Evolutionary conservation across 257 asterid genomes (phyloP).

Genomic region (Solanum corneliomulleri): DNA sequence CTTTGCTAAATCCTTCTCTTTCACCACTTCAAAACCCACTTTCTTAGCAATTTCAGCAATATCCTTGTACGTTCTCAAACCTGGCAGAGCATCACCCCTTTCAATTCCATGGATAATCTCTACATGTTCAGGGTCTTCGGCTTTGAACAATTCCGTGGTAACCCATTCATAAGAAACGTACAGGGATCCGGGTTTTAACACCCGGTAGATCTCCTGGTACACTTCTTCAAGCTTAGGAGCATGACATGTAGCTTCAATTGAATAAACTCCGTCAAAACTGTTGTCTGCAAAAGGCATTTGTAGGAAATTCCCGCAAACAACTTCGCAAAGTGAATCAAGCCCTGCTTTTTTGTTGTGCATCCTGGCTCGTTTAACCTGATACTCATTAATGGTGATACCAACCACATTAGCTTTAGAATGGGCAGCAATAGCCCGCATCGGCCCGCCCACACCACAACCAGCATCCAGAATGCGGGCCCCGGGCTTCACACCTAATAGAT

Average conservation of each 20-base stretch:
- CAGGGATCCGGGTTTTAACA: conserved; percentile 48
- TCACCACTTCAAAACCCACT: conserved; percentile 58
- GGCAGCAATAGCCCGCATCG: conserved; percentile 81
- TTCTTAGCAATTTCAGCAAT: conserved; percentile 40
- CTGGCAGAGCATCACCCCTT: conserved; percentile 76
- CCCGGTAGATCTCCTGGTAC: conserved; percentile 65
- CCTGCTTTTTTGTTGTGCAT: conserved; percentile 66
- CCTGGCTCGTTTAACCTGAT: conserved; percentile 56
- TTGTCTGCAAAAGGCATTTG: conserved; percentile 57
- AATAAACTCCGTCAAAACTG: conserved; percentile 68
- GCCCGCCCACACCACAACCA: conserved; percentile 80
- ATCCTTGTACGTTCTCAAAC: conserved; percentile 43
- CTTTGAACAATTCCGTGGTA: conserved; percentile 52
- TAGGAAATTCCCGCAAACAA: conserved; percentile 69
- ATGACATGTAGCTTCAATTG: conserved; percentile 75
- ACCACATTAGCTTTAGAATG: conserved; percentile 69
- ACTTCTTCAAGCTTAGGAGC: conserved; percentile 67
- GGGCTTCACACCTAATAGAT: conserved; percentile 38
- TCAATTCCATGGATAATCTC: conserved; percentile 77
- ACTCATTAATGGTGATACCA: conserved; percentile 74
- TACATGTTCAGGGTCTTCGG: conserved; percentile 47
- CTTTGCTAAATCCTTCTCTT: conserved; percentile 56
- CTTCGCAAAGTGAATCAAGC: conserved; percentile 47
- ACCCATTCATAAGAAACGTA: conserved; percentile 80
- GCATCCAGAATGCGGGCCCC: conserved; percentile 57